Conservation (phyloP, 495 filamentous ascomycete species). For the Rhypophila decipiens region DNA sequence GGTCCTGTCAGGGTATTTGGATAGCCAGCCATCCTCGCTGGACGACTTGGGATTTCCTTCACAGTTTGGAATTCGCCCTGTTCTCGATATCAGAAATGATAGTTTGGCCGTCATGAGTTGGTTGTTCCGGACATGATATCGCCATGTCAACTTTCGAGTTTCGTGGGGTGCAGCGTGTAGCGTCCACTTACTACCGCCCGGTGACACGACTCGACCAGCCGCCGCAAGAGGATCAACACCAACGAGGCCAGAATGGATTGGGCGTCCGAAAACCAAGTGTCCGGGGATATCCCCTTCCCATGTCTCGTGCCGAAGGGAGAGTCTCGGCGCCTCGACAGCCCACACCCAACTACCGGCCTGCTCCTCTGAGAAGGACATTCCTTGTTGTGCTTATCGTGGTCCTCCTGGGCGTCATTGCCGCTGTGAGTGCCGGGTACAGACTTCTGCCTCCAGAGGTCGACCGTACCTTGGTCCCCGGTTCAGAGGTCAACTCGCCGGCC, state of each 20-base stretch:
- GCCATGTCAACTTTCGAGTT: background rate
- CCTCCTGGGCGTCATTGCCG: conserved; percentile 15
- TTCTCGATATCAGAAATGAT: too few relatives aligned
- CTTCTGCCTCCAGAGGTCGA: conserved; percentile 18
- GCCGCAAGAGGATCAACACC: background rate
- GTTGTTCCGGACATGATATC: too few relatives aligned
- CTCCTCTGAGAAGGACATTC: conserved; percentile 30
- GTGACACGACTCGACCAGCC: background rate
- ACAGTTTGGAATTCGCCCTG: background rate
- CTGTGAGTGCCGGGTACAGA: conserved; percentile 18
- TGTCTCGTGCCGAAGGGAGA: background rate
- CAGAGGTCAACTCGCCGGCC: background rate
- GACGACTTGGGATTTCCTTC: too few relatives aligned
- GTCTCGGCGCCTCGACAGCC: background rate
- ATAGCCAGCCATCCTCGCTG: background rate
- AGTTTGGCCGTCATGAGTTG: too few relatives aligned
- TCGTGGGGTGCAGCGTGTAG: background rate
- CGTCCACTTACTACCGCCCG: background rate
- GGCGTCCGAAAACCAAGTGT: too few relatives aligned
- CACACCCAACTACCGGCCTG: conserved; percentile 27
- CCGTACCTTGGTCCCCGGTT: conserved; percentile 4
- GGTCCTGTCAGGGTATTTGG: background rate
- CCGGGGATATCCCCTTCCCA: background rate
- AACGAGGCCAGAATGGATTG: background rate
- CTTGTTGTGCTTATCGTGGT: conserved; percentile 13